Conservation (phyloP, 257 asterid genomes). For the Scutellaria galericulata region DNA sequence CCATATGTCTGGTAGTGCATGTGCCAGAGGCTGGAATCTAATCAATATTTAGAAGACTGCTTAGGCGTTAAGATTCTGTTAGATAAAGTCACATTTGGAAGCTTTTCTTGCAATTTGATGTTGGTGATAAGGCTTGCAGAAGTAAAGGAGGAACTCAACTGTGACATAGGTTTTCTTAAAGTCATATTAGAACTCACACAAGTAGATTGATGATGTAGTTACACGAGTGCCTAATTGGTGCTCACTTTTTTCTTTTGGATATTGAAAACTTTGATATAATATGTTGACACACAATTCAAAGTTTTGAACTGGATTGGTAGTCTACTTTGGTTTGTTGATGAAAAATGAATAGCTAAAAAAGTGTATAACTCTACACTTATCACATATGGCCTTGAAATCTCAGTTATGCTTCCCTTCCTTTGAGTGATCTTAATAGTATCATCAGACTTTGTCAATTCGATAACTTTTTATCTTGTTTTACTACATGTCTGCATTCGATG, state of each 20-base stretch:
- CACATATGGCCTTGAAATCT: too few species aligned
- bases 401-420: too few species aligned
- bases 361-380: too few species aligned
- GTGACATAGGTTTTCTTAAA: background rate
- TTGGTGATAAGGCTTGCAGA: background rate
- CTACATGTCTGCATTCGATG: too few species aligned
- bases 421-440: too few species aligned
- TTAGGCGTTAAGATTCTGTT: conserved; percentile 8
- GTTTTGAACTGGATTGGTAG: conserved; percentile 3
- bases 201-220: background rate
- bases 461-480: too few species aligned
- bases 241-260: background rate
- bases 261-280: background rate
- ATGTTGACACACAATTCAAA: background rate
- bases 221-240: background rate
- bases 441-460: too few species aligned
- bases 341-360: background rate
- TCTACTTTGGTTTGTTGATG: conserved; percentile 7
- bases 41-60: background rate
- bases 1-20: background rate
- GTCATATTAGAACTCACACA: background rate
- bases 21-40: background rate
- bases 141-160: background rate
- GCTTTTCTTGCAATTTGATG: background rate
- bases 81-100: background rate